phyloP scores from a whole-genome alignment of 805 yeast species.

The Pichia nanzhaoensis region DNA sequence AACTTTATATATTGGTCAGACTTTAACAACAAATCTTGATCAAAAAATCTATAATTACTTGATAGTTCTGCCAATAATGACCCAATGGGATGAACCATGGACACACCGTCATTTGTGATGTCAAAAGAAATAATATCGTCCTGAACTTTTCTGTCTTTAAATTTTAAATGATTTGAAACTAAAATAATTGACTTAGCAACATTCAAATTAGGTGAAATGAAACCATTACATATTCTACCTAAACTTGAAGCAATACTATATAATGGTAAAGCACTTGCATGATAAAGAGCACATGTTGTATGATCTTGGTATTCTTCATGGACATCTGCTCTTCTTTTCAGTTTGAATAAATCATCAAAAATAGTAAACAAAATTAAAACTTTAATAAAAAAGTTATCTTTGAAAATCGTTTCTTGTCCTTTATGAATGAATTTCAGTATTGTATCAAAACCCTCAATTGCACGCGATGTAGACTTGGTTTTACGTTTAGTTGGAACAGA shows the following conservation, averaged over 20 bases:
- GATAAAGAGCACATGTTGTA: conserved; percentile 42
- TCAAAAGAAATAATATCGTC: conserved; percentile 10
- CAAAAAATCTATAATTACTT: conserved; percentile 29
- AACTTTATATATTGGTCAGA: conserved; percentile 13
- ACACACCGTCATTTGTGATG: conserved; percentile 41
- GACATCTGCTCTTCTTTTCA: conserved; percentile 56
- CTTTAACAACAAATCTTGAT: conserved; percentile 13
- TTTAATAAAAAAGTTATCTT: conserved; percentile 28
- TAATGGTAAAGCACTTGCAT: conserved; percentile 30
- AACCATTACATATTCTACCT: conserved; percentile 23
- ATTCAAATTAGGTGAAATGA: conserved; percentile 13
- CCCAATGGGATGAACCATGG: conserved; percentile 56
- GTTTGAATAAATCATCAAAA: conserved; percentile 53
- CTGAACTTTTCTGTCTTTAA: background rate
- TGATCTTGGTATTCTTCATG: conserved; percentile 55
- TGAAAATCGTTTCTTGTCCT: conserved; percentile 19
- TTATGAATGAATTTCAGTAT: conserved; percentile 23
- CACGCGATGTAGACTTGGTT: conserved; percentile 3
- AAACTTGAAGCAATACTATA: conserved; percentile 21
- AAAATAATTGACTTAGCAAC: conserved; percentile 33
- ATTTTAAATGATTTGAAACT: conserved; percentile 29
- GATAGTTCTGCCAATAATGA: conserved; percentile 45
- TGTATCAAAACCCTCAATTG: conserved; percentile 18
- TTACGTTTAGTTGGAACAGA: conserved; percentile 15
- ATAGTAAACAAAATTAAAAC: conserved; percentile 41